Percentiles rank a stretch among this genome's conserved stretches.
These are phyloP conservation scores for Monascus purpureus DNA, from an alignment of 495 filamentous ascomycete species.

Conservation along the genomic window DNA sequence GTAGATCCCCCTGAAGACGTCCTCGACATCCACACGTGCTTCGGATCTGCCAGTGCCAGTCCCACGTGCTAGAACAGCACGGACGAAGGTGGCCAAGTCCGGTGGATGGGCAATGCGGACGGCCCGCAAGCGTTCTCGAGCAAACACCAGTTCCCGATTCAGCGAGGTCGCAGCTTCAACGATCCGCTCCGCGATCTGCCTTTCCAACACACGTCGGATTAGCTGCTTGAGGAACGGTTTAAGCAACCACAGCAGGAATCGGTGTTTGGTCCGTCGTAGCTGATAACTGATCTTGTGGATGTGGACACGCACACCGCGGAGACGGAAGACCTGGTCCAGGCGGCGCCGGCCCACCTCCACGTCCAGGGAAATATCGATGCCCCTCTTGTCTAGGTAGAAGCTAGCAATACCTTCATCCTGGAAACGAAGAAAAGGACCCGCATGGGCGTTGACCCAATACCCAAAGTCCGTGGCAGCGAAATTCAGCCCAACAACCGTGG, in stretches of 20 bases:
- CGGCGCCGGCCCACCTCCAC: conserved; percentile 62
- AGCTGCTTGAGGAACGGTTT: conserved; percentile 75
- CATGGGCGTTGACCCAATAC: conserved; percentile 59
- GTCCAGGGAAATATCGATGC: conserved; percentile 74
- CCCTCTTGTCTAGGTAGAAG: conserved; percentile 70
- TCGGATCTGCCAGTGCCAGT: conserved; percentile 57
- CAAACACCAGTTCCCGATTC: conserved; percentile 78
- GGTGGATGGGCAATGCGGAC: conserved; percentile 70
- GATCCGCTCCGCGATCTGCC: conserved; percentile 59
- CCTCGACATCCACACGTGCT: conserved; percentile 49
- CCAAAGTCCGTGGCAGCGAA: conserved; percentile 74
- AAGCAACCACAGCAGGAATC: conserved; percentile 64
- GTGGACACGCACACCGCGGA: conserved; percentile 58
- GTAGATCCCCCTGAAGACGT: conserved; percentile 72
- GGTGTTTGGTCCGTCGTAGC: conserved; percentile 59
- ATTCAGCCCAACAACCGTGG: conserved; percentile 68
- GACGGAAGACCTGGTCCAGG: conserved; percentile 66
- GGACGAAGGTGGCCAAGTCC: conserved; percentile 66
- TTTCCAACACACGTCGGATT: conserved; percentile 64
- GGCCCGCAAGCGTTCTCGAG: conserved; percentile 72
- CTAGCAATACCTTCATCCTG: conserved; percentile 73
- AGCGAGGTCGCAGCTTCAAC: conserved; percentile 51
- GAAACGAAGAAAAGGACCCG: conserved; percentile 49
- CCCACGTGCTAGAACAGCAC: conserved; percentile 62
- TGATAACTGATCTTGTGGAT: conserved; percentile 80